These are phyloP conservation scores for Annulohypoxylon maeteangense DNA, from an alignment of 495 filamentous ascomycete genomes.

Conservation along the genomic window DNA sequence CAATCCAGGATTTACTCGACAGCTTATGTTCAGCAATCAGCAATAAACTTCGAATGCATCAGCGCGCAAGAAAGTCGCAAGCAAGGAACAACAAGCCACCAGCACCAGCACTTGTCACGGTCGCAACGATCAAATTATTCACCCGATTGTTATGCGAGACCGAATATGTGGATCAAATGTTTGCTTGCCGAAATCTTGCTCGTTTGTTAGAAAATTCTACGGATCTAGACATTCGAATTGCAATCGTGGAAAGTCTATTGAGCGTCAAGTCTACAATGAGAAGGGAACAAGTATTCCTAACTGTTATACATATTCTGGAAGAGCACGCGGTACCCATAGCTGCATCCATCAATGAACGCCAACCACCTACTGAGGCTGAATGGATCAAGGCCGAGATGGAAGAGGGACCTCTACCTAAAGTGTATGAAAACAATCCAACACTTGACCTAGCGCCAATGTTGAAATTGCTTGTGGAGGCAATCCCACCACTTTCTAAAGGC, in stretches of 20 bases:
- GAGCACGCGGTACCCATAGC: conserved; percentile 46
- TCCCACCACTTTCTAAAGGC: neutral
- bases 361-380: conserved; percentile 34
- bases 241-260: conserved; percentile 48
- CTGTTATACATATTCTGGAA: conserved; percentile 44
- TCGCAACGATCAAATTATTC: conserved; percentile 56
- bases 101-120: conserved; percentile 45
- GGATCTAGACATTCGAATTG: conserved; percentile 51
- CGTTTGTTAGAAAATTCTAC: conserved; percentile 44
- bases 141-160: conserved; percentile 51
- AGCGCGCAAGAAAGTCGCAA: conserved; percentile 17
- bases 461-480: conserved; percentile 8
- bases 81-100: neutral
- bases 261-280: conserved; percentile 31
- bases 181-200: conserved; percentile 42
- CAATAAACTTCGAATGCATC: conserved; percentile 46
- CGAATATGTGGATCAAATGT: conserved; percentile 44
- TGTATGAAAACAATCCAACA: neutral
- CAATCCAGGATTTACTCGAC: conserved; percentile 44
- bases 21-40: conserved; percentile 47
- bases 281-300: conserved; percentile 11
- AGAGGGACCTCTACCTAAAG: neutral
- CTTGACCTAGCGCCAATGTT: conserved; percentile 12
- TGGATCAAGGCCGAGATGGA: conserved; percentile 46
- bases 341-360: conserved; percentile 50